A percentile compares a stretch with the other conserved stretches of the same genome.
Conservation (phyloP, 2,329 filamentous ascomycete genomes). For the Cytospora leucostoma region DNA sequence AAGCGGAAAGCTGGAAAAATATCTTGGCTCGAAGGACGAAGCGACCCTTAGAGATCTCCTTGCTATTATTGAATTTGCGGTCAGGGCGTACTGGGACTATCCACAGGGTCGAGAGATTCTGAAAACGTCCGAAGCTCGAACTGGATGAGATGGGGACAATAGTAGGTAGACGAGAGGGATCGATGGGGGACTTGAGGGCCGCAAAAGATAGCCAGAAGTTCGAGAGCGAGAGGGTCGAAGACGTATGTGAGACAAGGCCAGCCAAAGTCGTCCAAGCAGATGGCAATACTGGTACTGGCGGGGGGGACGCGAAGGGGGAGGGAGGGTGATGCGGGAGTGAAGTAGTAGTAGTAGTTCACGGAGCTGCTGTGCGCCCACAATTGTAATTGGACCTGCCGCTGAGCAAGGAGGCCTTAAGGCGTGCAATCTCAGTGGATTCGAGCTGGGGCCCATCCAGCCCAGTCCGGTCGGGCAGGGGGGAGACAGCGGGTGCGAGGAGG, state of each 20-base stretch:
- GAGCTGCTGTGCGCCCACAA: slow-evolving; percentile 23
- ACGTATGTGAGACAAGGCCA: slow-evolving; percentile 26
- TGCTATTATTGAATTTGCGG: not conserved
- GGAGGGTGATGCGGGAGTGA: slow-evolving; percentile 27
- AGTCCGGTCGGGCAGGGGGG: slow-evolving; percentile 26
- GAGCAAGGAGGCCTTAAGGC: slow-evolving; percentile 25
- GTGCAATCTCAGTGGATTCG: slow-evolving; percentile 22
- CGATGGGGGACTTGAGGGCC: slow-evolving; percentile 12
- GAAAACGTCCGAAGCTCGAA: not conserved
- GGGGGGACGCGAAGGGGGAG: slow-evolving; percentile 19
- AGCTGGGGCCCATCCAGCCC: slow-evolving; percentile 26
- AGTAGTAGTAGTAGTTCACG: slow-evolving; percentile 25
- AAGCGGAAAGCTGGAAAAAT: not conserved
- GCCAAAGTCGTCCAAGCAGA: slow-evolving; percentile 25
- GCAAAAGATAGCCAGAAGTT: slow-evolving; percentile 16
- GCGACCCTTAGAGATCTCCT: not conserved
- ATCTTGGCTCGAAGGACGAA: slow-evolving; percentile 4
- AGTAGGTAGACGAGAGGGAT: slow-evolving; percentile 14
- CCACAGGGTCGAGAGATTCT: slow-evolving; percentile 2
- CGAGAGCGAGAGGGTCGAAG: slow-evolving; percentile 12
- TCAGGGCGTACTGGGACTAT: slow-evolving; percentile 12
- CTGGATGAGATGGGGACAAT: not conserved
- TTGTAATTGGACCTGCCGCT: slow-evolving; percentile 24
- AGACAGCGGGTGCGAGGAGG: slow-evolving; percentile 28
- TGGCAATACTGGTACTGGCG: slow-evolving; percentile 13